These are phyloP conservation scores for Sugiyamaella neomexicana DNA, from an alignment of 1,139 yeast species.

Conservation along the genomic window DNA sequence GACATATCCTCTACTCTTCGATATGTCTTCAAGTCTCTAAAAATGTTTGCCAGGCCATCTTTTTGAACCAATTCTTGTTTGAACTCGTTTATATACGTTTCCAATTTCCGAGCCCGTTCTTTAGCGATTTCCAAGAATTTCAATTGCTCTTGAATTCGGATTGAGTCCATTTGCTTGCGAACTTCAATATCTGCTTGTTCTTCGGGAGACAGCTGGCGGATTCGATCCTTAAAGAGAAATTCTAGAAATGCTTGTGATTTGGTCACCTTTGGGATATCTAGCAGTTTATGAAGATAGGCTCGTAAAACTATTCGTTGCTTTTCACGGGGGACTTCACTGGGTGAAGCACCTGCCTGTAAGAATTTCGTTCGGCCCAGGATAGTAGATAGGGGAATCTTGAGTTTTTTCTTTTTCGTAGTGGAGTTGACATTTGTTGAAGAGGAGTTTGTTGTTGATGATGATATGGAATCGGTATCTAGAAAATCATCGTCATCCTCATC, in stretches of 20 bases:
- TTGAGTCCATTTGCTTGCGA: conserved; percentile 61
- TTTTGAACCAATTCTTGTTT: conserved; percentile 50
- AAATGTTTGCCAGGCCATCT: conserved; percentile 55
- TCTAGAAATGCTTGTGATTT: conserved; percentile 51
- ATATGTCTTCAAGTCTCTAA: conserved; percentile 61
- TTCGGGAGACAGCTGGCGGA: conserved; percentile 40
- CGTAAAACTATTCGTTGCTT: conserved; percentile 72
- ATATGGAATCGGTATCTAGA: conserved; percentile 5
- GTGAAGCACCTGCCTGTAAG: not conserved
- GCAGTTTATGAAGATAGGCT: conserved; percentile 61
- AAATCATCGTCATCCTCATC: conserved; percentile 24
- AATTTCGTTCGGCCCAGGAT: not conserved
- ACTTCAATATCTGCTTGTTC: conserved; percentile 57
- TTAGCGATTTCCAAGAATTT: conserved; percentile 71
- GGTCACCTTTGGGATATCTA: conserved; percentile 56
- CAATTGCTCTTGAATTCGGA: conserved; percentile 62
- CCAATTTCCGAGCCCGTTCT: conserved; percentile 49
- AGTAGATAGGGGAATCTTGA: not conserved
- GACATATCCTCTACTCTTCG: conserved; percentile 60
- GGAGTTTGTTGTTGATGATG: not conserved
- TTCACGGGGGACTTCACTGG: conserved; percentile 47
- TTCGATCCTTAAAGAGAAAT: conserved; percentile 51
- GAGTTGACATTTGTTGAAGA: conserved; percentile 4
- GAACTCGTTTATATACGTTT: conserved; percentile 53
- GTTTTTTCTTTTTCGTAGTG: conserved; percentile 8